Evolutionary conservation across 2,329 filamentous ascomycete species (phyloP).

Genomic region (Cytospora leucostoma): DNA sequence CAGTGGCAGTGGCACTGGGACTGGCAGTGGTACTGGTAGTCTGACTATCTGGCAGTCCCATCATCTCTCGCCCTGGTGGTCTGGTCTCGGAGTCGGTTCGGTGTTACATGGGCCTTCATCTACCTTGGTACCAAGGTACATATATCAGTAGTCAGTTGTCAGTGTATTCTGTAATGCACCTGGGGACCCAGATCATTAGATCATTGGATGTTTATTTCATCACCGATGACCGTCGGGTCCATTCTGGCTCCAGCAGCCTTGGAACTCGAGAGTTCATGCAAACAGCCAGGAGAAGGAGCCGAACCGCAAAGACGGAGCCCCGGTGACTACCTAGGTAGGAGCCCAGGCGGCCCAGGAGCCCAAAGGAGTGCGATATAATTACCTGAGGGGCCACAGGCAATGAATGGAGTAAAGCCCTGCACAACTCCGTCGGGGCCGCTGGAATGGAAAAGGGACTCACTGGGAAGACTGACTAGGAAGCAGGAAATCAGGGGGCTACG

Average conservation of each 20-base stretch:
- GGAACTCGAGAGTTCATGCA: slow-evolving; percentile 8
- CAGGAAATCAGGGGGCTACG: not conserved
- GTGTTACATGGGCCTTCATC: too few relatives aligned
- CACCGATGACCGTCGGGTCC: slow-evolving; percentile 12
- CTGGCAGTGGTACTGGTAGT: not conserved
- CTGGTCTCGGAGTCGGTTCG: too few relatives aligned
- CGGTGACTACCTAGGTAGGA: slow-evolving; percentile 1
- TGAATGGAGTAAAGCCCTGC: slow-evolving; percentile 17
- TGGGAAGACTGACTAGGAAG: not conserved
- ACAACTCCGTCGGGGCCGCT: slow-evolving; percentile 8
- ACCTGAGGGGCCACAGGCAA: slow-evolving; percentile 21
- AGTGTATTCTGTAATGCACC: not conserved
- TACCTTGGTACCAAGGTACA: not conserved
- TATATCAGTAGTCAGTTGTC: not conserved
- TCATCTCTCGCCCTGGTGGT: too few relatives aligned
- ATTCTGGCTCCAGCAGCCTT: not conserved
- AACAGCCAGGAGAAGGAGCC: slow-evolving; percentile 15
- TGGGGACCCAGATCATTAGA: not conserved
- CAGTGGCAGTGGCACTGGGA: not conserved
- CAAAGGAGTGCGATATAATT: slow-evolving; percentile 19
- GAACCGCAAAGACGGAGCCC: not conserved
- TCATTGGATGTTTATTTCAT: slow-evolving; percentile 1
- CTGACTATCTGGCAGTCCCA: too few relatives aligned
- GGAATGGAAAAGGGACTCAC: slow-evolving; percentile 10
- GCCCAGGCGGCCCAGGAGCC: not conserved